These are phyloP conservation scores for Glutinoglossum americanum DNA, from an alignment of 495 filamentous ascomycete species.

Conservation along the genomic window DNA sequence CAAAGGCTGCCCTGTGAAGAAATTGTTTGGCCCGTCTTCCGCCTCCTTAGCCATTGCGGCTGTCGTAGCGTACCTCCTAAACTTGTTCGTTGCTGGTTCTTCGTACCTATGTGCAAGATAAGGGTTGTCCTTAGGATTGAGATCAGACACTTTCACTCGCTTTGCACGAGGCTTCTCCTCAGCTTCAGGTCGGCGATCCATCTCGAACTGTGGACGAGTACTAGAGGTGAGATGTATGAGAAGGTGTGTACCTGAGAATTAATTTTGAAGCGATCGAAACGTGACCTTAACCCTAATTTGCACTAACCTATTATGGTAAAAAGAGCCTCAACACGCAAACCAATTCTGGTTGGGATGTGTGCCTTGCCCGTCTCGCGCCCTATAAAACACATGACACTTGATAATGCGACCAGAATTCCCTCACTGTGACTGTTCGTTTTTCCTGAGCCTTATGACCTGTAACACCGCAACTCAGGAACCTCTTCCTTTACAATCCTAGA, in stretches of 20 bases:
- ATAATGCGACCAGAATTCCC: neutral
- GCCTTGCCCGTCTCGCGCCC: neutral
- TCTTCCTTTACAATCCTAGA: neutral
- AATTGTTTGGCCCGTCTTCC: constrained; percentile 69
- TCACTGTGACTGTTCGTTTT: neutral
- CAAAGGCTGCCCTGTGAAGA: constrained; percentile 56
- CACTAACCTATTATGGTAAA: neutral
- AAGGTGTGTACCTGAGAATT: too few relatives aligned
- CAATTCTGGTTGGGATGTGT: neutral
- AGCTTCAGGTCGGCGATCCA: constrained; percentile 19
- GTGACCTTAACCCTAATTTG: too few relatives aligned
- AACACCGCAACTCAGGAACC: neutral
- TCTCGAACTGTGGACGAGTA: constrained; percentile 12
- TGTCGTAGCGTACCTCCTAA: constrained; percentile 66
- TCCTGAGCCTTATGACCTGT: neutral
- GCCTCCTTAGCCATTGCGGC: constrained; percentile 45
- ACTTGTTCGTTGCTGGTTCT: constrained; percentile 17
- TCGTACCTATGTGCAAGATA: constrained; percentile 86
- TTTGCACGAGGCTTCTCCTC: constrained; percentile 20
- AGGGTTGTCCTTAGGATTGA: constrained; percentile 44
- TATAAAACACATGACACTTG: neutral
- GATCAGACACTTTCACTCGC: constrained; percentile 23
- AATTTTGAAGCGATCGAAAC: too few relatives aligned
- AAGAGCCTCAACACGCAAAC: neutral
- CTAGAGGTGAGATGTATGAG: neutral